Evolutionary conservation across 2,329 filamentous ascomycete species (phyloP).

Genomic region (Trichoderma arundinaceum): DNA sequence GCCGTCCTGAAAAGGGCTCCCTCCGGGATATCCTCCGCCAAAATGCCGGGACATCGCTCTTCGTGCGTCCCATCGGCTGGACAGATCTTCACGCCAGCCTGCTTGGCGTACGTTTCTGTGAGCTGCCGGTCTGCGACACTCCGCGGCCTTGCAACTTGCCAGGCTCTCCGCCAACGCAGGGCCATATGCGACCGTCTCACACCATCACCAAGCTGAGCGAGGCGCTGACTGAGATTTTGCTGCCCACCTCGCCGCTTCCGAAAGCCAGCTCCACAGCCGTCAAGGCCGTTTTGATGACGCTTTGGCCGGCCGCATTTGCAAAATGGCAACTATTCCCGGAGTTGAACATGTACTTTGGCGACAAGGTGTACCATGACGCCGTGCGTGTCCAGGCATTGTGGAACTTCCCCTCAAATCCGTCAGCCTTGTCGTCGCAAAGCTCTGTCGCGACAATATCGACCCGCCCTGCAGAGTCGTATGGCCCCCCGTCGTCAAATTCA

Average conservation of each 20-base stretch:
- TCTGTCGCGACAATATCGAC: constrained; percentile 49
- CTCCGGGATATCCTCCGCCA: constrained; percentile 59
- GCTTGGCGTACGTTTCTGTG: constrained; percentile 54
- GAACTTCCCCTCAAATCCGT: constrained; percentile 46
- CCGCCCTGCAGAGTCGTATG: constrained; percentile 43
- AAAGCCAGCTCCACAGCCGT: constrained; percentile 50
- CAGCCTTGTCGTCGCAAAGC: constrained; percentile 38
- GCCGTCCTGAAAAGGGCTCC: constrained; percentile 54
- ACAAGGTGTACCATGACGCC: constrained; percentile 50
- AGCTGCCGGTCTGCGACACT: constrained; percentile 49
- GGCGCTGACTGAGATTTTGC: constrained; percentile 52
- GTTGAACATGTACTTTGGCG: constrained; percentile 58
- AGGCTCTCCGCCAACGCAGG: constrained; percentile 45
- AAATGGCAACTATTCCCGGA: constrained; percentile 45
- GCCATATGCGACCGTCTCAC: constrained; percentile 48
- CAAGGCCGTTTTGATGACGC: constrained; percentile 50
- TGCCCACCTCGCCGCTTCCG: constrained; percentile 42
- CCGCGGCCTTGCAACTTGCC: constrained; percentile 47
- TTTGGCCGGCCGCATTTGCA: constrained; percentile 50
- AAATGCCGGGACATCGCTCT: constrained; percentile 55
- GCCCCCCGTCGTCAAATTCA: constrained; percentile 36
- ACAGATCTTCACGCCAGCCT: constrained; percentile 57
- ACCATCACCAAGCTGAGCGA: constrained; percentile 51
- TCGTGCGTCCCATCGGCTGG: constrained; percentile 61
- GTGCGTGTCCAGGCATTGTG: constrained; percentile 59